Base-by-base conservation (phyloP, 192 early-diverging fungal genomes). In the Entomortierella lignicola region DNA sequence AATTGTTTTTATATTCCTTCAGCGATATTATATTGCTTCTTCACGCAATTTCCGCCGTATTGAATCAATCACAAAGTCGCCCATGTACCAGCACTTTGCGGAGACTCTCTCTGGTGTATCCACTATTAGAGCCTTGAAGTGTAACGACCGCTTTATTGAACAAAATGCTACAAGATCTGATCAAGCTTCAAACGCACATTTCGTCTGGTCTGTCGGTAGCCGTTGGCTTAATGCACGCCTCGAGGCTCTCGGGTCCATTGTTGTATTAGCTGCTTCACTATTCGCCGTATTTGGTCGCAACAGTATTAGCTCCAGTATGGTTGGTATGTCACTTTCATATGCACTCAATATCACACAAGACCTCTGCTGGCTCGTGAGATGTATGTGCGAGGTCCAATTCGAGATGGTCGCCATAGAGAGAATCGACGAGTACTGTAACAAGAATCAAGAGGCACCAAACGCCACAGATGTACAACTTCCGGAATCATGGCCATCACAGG, bases 281-380 rank as follows among this genome's bases (percentile, higher is more conserved):
- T 87, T 96, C 62, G 86, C 90, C 4, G 94, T 96, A 27, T 29
- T 92, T 8, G 82, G 88, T 17, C 87, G 89, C 27, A 37, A 77
- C 53, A 66, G 43, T 8, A 64, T 89, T 20, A 90, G 91, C 66
- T 87, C 92, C 10, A 93, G 94, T 11, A 71, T 91, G 74, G 90
- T 92, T 31, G 92, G 90, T 5, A 64, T 91, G 65, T 80, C 87
- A n/a, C 80, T 92, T 0, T 85, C 86, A 1, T 94, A 93, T 73
- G 89, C 94, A 7, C 73, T 92, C n/a, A 85, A 83, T 18, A 86
- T 94, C 57, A 94, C 95, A 20, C 90, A 93, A 67, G 89, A 91
- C 60, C 73, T 96, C 27, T 92, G 91, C 67, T 95, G 91, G 94
- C 86, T 92, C 66, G 90, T 97, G 23, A 87, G 94, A 8, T 89